phyloP scores from a whole-genome alignment of 768 basidiomycete species.

The Agaricus sinodeliciosus region DNA sequence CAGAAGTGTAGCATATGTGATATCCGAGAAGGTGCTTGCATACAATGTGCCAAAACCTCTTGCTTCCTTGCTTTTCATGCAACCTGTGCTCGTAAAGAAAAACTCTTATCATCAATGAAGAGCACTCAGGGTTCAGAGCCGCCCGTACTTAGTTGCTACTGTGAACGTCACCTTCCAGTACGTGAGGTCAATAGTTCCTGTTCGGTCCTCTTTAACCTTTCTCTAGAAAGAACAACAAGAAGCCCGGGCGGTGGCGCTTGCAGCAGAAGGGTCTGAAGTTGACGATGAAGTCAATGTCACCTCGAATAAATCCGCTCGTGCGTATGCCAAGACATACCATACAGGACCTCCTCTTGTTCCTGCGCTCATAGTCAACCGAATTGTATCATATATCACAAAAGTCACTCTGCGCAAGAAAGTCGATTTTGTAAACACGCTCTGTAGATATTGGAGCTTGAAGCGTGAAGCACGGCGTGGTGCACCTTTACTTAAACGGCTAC shows the following conservation, averaged over 20 bases:
- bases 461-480: conserved; percentile 90
- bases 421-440: conserved; percentile 72
- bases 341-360: conserved; percentile 93
- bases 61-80: conserved; percentile 94
- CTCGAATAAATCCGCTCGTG: conserved; percentile 75
- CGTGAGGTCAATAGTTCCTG: conserved; percentile 18
- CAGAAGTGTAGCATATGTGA: conserved; percentile 47
- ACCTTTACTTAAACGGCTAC: conserved; percentile 85
- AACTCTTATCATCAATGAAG: conserved; percentile 84
- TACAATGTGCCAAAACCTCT: conserved; percentile 86
- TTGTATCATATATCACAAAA: conserved; percentile 66
- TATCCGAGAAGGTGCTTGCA: conserved; percentile 71
- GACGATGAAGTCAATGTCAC: conserved; percentile 32
- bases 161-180: conserved; percentile 89
- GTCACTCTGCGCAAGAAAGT: conserved; percentile 67
- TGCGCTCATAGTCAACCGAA: conserved; percentile 70
- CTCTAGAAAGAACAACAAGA: conserved; percentile 59
- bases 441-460: conserved; percentile 97
- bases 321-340: conserved; percentile 88
- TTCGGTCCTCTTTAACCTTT: background rate
- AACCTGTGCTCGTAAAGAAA: conserved; percentile 87
- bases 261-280: conserved; percentile 40
- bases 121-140: conserved; percentile 69
- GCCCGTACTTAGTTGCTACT: conserved; percentile 70
- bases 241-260: conserved; percentile 46